Evolutionary conservation across 75 land plant species (phyloP).

Genomic region (Cryptomeria japonica): DNA sequence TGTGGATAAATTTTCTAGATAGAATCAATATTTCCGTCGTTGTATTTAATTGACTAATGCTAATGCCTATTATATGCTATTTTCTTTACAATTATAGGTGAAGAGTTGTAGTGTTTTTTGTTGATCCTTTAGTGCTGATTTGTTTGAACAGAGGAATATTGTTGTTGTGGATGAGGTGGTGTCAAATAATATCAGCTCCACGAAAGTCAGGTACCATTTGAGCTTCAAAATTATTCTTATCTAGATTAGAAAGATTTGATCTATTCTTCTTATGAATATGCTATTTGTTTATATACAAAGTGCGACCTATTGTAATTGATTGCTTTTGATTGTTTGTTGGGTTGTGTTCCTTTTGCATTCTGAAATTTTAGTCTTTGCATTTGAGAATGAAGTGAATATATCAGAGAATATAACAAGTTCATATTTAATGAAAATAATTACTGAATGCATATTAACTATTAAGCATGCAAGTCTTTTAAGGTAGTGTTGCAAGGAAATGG

Average conservation of each 20-base stretch:
- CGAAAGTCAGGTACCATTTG: slow-evolving; percentile 66
- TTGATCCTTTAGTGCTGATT: background rate
- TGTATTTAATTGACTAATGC: background rate
- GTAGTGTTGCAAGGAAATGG: no score
- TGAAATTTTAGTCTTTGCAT: background rate
- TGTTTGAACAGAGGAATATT: slow-evolving; percentile 65
- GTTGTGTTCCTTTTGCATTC: background rate
- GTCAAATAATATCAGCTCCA: slow-evolving; percentile 80
- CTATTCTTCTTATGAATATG: background rate
- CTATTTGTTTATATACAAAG: background rate
- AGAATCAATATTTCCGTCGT: background rate
- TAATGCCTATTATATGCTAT: background rate
- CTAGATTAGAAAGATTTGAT: background rate
- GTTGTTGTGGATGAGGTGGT: slow-evolving; percentile 73
- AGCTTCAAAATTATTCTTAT: background rate
- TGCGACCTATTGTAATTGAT: background rate
- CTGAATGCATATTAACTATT: background rate
- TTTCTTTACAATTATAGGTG: background rate
- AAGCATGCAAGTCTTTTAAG: no score
- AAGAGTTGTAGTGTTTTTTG: background rate
- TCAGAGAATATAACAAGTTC: background rate
- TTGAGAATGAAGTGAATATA: background rate
- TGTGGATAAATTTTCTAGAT: background rate
- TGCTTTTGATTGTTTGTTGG: background rate
- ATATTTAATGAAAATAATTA: background rate